phyloP scores from a whole-genome alignment of 176 grass and related monocot genomes.

The Triticum turgidum region DNA sequence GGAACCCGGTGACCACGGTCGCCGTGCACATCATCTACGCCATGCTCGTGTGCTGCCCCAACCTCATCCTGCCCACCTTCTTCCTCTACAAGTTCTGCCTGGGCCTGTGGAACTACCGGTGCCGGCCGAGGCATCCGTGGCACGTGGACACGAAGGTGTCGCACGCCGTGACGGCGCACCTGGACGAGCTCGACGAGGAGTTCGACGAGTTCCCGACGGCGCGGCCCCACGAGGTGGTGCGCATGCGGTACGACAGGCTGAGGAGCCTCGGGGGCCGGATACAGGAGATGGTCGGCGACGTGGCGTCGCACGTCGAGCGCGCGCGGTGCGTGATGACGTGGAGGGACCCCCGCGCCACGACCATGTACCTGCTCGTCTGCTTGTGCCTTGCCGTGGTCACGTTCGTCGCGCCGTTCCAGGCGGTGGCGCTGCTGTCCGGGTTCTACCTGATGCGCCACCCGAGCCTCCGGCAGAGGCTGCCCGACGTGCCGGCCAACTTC shows the following conservation, averaged over 20 bases:
- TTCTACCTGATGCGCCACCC: conserved; percentile 82
- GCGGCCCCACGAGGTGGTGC: conserved; percentile 54
- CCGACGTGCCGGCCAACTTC: conserved; percentile 59
- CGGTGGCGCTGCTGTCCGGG: conserved; percentile 52
- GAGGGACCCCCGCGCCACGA: conserved; percentile 67
- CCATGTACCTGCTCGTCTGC: conserved; percentile 55
- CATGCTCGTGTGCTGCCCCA: conserved; percentile 70
- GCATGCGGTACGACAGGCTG: conserved; percentile 78
- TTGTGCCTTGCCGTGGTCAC: conserved; percentile 44
- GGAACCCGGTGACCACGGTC: conserved; percentile 63
- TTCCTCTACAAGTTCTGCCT: conserved; percentile 72
- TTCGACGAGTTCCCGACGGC: conserved; percentile 75
- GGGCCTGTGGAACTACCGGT: conserved; percentile 61
- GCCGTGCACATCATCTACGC: conserved; percentile 64
- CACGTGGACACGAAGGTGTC: conserved; percentile 79
- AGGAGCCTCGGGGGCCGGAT: conserved; percentile 68
- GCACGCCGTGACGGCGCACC: conserved; percentile 48
- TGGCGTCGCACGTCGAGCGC: conserved; percentile 60
- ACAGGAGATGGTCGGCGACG: conserved; percentile 72
- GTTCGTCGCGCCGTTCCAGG: conserved; percentile 59
- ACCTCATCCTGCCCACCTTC: conserved; percentile 67
- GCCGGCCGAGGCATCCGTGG: conserved; percentile 54
- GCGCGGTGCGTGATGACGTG: conserved; percentile 48
- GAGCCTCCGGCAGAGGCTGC: conserved; percentile 49
- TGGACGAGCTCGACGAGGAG: conserved; percentile 88